These are phyloP conservation scores for Saksenaea vasiformis DNA, from an alignment of 371 early-diverging fungal species.

Conservation along the genomic window DNA sequence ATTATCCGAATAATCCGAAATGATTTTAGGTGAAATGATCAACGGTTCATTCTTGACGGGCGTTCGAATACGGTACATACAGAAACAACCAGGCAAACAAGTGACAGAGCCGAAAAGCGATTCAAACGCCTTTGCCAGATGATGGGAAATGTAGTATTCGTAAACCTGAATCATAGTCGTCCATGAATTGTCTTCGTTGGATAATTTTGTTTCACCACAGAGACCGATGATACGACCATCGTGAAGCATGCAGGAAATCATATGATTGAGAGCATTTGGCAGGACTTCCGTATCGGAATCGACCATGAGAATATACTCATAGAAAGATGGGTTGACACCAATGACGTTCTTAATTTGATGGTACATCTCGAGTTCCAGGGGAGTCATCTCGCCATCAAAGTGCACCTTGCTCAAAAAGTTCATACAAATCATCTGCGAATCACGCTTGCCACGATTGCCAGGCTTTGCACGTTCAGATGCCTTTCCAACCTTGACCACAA, in stretches of 20 bases:
- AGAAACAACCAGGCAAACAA: conserved; percentile 96
- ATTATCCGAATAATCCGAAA: conserved; percentile 95
- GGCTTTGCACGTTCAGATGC: conserved; percentile 80
- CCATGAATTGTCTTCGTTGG: conserved; percentile 88
- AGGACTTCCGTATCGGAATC: conserved; percentile 95
- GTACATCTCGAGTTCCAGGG: conserved; percentile 93
- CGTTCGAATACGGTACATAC: conserved; percentile 91
- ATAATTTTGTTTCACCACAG: conserved; percentile 92
- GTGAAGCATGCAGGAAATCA: conserved; percentile 87
- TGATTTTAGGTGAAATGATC: conserved; percentile 87
- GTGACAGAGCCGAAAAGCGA: conserved; percentile 98
- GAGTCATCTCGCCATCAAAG: conserved; percentile 88
- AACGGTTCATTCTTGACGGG: conserved; percentile 87
- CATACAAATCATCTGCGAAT: conserved; percentile 99
- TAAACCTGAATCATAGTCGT: conserved; percentile 99
- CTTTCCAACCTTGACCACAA: conserved; percentile 93
- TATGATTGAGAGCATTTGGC: conserved; percentile 81
- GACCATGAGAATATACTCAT: conserved; percentile 93
- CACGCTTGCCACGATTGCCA: conserved; percentile 99
- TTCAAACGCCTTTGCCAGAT: conserved; percentile 98
- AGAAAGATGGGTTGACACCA: conserved; percentile 84
- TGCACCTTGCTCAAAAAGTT: conserved; percentile 97
- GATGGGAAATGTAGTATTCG: conserved; percentile 99
- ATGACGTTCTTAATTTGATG: conserved; percentile 92
- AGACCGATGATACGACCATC: conserved; percentile 91